Conservation (phyloP, 1,284 basidiomycete genomes). For the Naganishia liquefaciens region DNA sequence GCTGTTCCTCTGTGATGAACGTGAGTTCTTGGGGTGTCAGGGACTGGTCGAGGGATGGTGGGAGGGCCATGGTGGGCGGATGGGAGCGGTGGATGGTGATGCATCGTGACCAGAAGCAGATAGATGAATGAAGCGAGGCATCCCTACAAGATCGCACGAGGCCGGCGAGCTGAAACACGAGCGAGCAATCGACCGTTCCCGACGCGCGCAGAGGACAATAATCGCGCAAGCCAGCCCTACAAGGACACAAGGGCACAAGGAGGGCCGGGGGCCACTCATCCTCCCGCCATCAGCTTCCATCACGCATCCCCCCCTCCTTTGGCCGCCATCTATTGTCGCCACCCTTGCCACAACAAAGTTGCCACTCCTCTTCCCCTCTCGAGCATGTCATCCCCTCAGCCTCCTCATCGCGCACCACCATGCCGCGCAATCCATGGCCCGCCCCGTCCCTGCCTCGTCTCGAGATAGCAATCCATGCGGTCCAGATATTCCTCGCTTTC, state of each 20-base stretch:
- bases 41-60: slow-evolving; percentile 48
- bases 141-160: neutral
- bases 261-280: too few relatives aligned
- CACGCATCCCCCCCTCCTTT: too few relatives aligned
- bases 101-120: neutral
- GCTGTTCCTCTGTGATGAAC: slow-evolving; percentile 76
- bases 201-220: too few relatives aligned
- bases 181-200: neutral
- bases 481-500: slow-evolving; percentile 80
- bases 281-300: too few relatives aligned
- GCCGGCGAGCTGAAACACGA: neutral
- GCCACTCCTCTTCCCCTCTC: too few relatives aligned
- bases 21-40: slow-evolving; percentile 70
- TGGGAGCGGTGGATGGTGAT: neutral
- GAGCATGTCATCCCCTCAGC: too few relatives aligned
- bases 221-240: too few relatives aligned
- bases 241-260: too few relatives aligned
- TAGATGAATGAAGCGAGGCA: neutral
- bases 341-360: too few relatives aligned
- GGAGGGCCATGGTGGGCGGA: slow-evolving; percentile 54
- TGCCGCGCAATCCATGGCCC: neutral
- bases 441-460: neutral
- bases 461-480: slow-evolving; percentile 7
- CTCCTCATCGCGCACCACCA: neutral
- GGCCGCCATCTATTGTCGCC: too few relatives aligned